These are phyloP conservation scores for Dittrichia graveolens DNA, from an alignment of 129 eudicot genomes.

Conservation along the genomic window DNA sequence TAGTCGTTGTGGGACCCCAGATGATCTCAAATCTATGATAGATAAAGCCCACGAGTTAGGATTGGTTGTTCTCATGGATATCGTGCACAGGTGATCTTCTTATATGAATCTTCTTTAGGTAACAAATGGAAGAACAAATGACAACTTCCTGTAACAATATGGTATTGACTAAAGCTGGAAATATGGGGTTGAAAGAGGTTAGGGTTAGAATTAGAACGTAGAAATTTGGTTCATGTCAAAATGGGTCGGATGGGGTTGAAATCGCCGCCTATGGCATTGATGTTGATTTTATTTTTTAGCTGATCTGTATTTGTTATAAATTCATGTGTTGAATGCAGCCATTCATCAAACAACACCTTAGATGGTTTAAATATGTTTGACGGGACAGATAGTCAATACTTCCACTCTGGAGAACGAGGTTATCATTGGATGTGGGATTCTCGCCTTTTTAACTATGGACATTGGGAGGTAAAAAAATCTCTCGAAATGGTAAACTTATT, in stretches of 20 bases:
- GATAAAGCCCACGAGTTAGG: constrained; percentile 98
- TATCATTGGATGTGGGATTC: constrained; percentile 99
- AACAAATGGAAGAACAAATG: constrained; percentile 17
- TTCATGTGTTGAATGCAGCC: constrained; percentile 53
- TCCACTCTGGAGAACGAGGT: constrained; percentile 95
- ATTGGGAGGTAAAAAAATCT: constrained; percentile 77
- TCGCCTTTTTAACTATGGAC: constrained; percentile 94
- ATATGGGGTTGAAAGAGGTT: not conserved
- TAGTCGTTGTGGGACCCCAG: constrained; percentile 98
- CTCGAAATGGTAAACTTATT: not conserved
- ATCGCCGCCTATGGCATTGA: no score
- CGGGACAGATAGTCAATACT: constrained; percentile 92
- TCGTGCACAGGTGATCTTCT: constrained; percentile 81
- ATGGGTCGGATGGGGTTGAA: no score
- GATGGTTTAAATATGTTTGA: constrained; percentile 99
- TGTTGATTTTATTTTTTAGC: no score
- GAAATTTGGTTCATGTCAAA: not conserved
- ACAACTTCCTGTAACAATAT: constrained; percentile 1
- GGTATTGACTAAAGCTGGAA: not conserved
- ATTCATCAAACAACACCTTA: constrained; percentile 84
- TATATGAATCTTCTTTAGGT: not conserved
- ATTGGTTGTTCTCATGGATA: constrained; percentile 94
- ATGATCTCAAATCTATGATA: constrained; percentile 89
- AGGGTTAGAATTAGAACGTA: not conserved
- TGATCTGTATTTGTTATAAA: constrained; percentile 13